Conservation (phyloP, 2,329 filamentous ascomycete species). For the Sporothrix brasiliensis region DNA sequence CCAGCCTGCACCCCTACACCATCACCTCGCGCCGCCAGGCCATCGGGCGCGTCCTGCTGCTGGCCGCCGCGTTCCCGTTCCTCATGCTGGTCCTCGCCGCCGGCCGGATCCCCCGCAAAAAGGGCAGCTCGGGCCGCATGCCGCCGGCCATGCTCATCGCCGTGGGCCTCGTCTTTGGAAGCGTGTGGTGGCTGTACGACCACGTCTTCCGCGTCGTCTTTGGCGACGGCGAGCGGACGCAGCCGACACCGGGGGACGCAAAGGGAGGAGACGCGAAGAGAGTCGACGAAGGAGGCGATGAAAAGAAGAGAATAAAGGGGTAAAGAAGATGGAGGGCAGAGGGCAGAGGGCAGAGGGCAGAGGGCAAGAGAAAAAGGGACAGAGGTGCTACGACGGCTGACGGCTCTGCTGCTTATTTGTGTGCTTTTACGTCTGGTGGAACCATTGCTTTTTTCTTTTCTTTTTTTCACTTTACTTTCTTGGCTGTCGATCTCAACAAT, state of each 20-base stretch:
- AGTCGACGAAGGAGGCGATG: no score
- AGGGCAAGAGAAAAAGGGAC: not conserved
- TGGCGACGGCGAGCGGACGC: constrained; percentile 80
- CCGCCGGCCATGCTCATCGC: constrained; percentile 67
- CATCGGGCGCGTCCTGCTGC: constrained; percentile 61
- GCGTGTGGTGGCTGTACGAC: constrained; percentile 54
- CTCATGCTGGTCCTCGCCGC: constrained; percentile 48
- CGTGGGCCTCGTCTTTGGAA: constrained; percentile 56
- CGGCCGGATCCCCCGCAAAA: constrained; percentile 46
- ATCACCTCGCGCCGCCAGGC: constrained; percentile 68
- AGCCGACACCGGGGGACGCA: not conserved
- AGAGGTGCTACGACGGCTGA: not conserved
- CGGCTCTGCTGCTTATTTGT: no score
- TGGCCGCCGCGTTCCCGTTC: constrained; percentile 59
- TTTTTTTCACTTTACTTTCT: not conserved
- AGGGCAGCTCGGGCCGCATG: constrained; percentile 52
- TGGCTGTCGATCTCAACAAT: not conserved
- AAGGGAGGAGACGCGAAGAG: not conserved
- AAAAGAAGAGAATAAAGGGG: not conserved
- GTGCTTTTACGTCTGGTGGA: no score
- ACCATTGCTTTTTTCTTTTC: not conserved
- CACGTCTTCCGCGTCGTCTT: constrained; percentile 61
- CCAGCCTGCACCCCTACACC: constrained; percentile 68
- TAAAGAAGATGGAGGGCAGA: not conserved
- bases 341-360: not conserved